These are phyloP conservation scores for Deinandra increscens DNA, from an alignment of 129 eudicot species.

Conservation along the genomic window DNA sequence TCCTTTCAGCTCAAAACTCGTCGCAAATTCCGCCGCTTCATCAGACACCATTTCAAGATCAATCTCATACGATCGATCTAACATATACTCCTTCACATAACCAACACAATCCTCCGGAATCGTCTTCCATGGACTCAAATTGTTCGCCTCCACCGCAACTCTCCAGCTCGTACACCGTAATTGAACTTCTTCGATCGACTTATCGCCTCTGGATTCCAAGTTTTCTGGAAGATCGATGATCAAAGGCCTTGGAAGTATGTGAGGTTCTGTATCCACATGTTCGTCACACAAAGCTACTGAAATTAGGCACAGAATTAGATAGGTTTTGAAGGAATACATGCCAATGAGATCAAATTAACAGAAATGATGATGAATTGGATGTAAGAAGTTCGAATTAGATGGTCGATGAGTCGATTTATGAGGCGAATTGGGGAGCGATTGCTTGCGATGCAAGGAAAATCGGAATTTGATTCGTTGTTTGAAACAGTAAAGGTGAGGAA, in stretches of 20 bases:
- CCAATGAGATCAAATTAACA: not conserved
- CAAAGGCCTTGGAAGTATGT: constrained; percentile 16
- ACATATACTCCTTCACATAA: constrained; percentile 63
- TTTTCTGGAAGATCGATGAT: constrained; percentile 35
- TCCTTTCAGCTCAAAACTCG: constrained; percentile 36
- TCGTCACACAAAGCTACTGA: not conserved
- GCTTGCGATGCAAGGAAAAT: constrained; percentile 20
- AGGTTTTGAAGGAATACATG: not conserved
- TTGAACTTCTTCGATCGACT: constrained; percentile 17
- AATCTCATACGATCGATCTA: constrained; percentile 36
- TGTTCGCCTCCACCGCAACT: constrained; percentile 75
- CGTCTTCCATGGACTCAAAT: constrained; percentile 76
- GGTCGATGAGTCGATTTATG: not conserved
- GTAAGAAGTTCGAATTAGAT: not conserved
- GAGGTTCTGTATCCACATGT: not conserved
- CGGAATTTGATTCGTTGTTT: constrained; percentile 12
- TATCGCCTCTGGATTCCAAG: constrained; percentile 16
- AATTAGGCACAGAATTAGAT: not conserved
- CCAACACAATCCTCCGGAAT: constrained; percentile 71
- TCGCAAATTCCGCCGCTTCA: constrained; percentile 56
- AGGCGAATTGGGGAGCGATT: not conserved
- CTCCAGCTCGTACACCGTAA: constrained; percentile 81
- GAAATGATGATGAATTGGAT: not conserved
- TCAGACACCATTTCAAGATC: constrained; percentile 63
- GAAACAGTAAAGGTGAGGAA: not conserved